Percentiles rank a stretch among this genome's conserved stretches.
These are phyloP conservation scores for Lupinus albus DNA, from an alignment of 306 rosid species.

Conservation along the genomic window DNA sequence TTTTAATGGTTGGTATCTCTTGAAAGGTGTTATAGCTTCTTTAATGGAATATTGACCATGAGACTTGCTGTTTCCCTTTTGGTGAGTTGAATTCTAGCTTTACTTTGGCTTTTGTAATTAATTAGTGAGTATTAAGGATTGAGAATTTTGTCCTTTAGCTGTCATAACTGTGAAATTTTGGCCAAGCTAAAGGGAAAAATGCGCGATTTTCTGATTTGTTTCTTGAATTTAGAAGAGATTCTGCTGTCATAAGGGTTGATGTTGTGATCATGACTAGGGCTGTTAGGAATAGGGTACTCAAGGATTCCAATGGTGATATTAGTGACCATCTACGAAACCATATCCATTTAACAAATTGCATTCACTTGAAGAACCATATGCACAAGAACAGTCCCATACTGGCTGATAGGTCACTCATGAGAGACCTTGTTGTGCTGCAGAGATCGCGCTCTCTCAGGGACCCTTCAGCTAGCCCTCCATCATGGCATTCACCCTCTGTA, in stretches of 20 bases:
- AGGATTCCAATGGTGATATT: slow-evolving; percentile 96
- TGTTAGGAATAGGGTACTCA: slow-evolving; percentile 82
- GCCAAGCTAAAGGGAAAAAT: slow-evolving; percentile 44
- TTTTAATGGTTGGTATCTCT: slow-evolving; percentile 33
- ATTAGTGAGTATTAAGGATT: slow-evolving; percentile 36
- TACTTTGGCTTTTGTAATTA: slow-evolving; percentile 40
- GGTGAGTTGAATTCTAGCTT: slow-evolving; percentile 49
- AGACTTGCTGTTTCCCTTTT: slow-evolving; percentile 44
- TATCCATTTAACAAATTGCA: slow-evolving; percentile 95
- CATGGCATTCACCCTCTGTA: slow-evolving; percentile 90
- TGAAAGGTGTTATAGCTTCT: slow-evolving; percentile 36
- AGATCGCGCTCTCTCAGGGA: slow-evolving; percentile 90
- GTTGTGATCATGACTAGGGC: slow-evolving; percentile 93
- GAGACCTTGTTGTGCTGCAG: slow-evolving; percentile 91
- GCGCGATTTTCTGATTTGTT: slow-evolving; percentile 47
- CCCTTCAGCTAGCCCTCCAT: slow-evolving; percentile 97
- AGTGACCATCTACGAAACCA: slow-evolving; percentile 96
- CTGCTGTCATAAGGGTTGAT: slow-evolving; percentile 47
- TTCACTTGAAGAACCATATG: slow-evolving; percentile 99
- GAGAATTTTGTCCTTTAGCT: slow-evolving; percentile 32
- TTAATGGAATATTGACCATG: slow-evolving; percentile 49
- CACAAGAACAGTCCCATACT: slow-evolving; percentile 94
- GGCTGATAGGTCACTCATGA: slow-evolving; percentile 85
- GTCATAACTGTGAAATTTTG: slow-evolving; percentile 45
- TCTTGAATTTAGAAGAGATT: slow-evolving; percentile 54